Conservation (phyloP, 345 rosid species). For the Sonneratia alba region DNA sequence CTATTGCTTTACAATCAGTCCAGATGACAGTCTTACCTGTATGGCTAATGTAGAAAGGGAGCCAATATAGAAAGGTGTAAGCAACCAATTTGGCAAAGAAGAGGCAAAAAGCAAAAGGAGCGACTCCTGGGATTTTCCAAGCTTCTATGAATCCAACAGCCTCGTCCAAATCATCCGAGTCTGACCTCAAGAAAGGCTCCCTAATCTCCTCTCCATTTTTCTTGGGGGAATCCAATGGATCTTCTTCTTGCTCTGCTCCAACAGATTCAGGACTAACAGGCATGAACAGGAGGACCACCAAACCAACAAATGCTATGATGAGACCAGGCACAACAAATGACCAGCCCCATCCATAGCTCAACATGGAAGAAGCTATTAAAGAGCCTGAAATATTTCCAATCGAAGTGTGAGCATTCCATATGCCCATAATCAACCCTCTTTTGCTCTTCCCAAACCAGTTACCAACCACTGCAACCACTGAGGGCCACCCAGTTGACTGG, state of each 20-base stretch:
- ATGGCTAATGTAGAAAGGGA: constrained; percentile 89
- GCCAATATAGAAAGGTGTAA: constrained; percentile 96
- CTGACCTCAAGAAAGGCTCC: constrained; percentile 48
- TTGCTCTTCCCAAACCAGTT: constrained; percentile 91
- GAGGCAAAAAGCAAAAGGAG: constrained; percentile 88
- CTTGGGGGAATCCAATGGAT: constrained; percentile 33
- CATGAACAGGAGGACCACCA: constrained; percentile 55
- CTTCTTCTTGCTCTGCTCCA: constrained; percentile 49
- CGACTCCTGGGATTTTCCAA: constrained; percentile 94
- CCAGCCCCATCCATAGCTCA: constrained; percentile 97
- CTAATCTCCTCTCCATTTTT: constrained; percentile 33
- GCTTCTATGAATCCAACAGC: constrained; percentile 89
- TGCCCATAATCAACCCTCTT: constrained; percentile 91
- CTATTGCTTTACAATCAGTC: no score
- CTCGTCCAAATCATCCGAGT: constrained; percentile 26
- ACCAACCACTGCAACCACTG: constrained; percentile 89
- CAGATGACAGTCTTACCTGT: constrained; percentile 36
- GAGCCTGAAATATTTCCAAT: constrained; percentile 85
- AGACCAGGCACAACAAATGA: constrained; percentile 84
- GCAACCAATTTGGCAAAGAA: constrained; percentile 93
- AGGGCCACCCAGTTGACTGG: constrained; percentile 99
- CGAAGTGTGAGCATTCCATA: constrained; percentile 97
- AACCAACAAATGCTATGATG: constrained; percentile 38
- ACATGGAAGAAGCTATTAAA: constrained; percentile 56
- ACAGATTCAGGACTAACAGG: constrained; percentile 71